Percentiles rank a stretch among this genome's conserved stretches.
These are phyloP conservation scores for Puccinia polysora DNA, from an alignment of 1,284 basidiomycete genomes.

Conservation along the genomic window DNA sequence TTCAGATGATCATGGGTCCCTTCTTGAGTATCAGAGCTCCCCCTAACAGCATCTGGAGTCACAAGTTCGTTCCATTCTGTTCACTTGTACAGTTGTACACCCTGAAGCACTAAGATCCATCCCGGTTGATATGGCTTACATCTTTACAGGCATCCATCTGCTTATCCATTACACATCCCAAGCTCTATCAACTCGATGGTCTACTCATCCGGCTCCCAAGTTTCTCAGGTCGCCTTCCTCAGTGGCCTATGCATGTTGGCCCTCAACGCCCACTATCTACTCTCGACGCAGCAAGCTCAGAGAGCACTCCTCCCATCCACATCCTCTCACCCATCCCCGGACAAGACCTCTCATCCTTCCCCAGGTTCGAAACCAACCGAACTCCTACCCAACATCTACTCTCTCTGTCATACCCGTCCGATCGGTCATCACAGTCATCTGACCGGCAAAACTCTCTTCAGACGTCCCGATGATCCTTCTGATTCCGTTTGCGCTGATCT, in stretches of 20 bases:
- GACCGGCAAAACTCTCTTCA: constrained; percentile 12
- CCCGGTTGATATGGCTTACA: no score
- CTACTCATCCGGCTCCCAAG: constrained; percentile 36
- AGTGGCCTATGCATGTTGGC: constrained; percentile 72
- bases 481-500: constrained; percentile 12
- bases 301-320: background rate
- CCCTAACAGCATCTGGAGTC: constrained; percentile 68
- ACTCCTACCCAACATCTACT: constrained; percentile 17
- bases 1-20: constrained; percentile 66
- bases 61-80: constrained; percentile 57
- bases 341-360: background rate
- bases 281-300: constrained; percentile 61
- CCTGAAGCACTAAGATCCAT: no score
- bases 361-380: background rate
- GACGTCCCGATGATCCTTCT: constrained; percentile 5
- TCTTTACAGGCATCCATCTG: constrained; percentile 61
- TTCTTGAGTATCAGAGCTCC: constrained; percentile 64
- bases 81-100: no score
- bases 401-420: constrained; percentile 7
- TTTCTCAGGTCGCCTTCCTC: constrained; percentile 57
- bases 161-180: constrained; percentile 62
- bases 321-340: background rate
- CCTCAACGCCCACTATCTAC: constrained; percentile 70
- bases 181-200: constrained; percentile 11
- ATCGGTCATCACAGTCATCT: constrained; percentile 31